phyloP scores from a whole-genome alignment of 768 basidiomycete genomes.

The Amylocystis lapponica region DNA sequence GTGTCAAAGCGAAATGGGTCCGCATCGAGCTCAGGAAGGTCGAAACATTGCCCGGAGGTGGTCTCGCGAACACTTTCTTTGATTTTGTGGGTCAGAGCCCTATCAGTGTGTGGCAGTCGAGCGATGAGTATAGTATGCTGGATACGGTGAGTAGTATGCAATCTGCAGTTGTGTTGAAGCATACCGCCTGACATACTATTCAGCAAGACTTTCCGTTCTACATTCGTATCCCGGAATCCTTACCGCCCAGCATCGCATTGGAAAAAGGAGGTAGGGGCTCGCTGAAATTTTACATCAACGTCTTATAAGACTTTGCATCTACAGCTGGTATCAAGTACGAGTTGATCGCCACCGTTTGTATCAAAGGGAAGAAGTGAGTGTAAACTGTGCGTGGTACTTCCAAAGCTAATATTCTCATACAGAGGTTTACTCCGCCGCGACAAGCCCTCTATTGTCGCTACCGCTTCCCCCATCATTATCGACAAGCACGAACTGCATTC shows the following conservation, averaged over 20 bases:
- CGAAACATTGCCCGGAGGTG: slow-evolving; percentile 73
- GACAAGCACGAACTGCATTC: slow-evolving; percentile 94
- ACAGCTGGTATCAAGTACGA: slow-evolving; percentile 85
- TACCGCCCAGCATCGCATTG: slow-evolving; percentile 80
- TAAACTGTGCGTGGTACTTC: not conserved
- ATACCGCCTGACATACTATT: slow-evolving; percentile 2
- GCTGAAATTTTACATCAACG: not conserved
- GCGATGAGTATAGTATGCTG: slow-evolving; percentile 66
- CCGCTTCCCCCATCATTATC: slow-evolving; percentile 68
- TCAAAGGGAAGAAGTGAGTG: slow-evolving; percentile 77
- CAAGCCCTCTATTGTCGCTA: slow-evolving; percentile 62
- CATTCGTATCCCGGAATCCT: slow-evolving; percentile 88
- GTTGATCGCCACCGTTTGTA: slow-evolving; percentile 80
- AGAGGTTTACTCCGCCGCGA: slow-evolving; percentile 82
- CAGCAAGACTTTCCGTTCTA: slow-evolving; percentile 88
- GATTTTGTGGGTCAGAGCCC: slow-evolving; percentile 82
- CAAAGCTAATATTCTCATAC: slow-evolving; percentile 2
- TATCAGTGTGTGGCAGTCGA: slow-evolving; percentile 75
- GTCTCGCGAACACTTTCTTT: slow-evolving; percentile 62
- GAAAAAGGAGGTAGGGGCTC: slow-evolving; percentile 58
- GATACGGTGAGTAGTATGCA: slow-evolving; percentile 46
- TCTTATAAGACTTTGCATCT: not conserved
- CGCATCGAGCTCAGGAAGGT: slow-evolving; percentile 88
- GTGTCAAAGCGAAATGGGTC: slow-evolving; percentile 89
- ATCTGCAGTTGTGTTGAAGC: not conserved